Conservation (phyloP, 2,329 filamentous ascomycete genomes). For the Penicillium frequentans region DNA sequence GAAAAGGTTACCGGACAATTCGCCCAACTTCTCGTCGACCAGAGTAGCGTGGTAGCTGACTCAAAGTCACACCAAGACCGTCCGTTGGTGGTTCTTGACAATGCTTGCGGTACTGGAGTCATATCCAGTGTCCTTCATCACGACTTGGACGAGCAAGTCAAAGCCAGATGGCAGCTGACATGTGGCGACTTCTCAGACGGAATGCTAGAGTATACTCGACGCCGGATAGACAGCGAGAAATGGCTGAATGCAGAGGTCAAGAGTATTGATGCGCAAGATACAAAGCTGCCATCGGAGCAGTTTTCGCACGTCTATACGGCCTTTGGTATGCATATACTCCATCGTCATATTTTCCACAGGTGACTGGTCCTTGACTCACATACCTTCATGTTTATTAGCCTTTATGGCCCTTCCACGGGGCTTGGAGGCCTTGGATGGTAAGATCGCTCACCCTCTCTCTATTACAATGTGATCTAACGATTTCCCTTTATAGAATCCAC, state of each 20-base stretch:
- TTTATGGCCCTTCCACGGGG: conserved; percentile 50
- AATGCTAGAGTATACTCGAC: conserved; percentile 45
- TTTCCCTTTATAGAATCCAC: conserved; percentile 25
- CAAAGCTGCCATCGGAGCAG: conserved; percentile 36
- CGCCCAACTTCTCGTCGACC: conserved; percentile 29
- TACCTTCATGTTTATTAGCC: conserved; percentile 10
- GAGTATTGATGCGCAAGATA: conserved; percentile 51
- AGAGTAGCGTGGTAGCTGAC: conserved; percentile 24
- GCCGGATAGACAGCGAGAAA: conserved; percentile 40
- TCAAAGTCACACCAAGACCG: conserved; percentile 14
- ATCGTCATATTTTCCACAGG: neutral
- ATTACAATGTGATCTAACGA: neutral
- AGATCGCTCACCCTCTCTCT: neutral
- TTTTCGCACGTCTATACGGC: conserved; percentile 50
- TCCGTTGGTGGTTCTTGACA: conserved; percentile 48
- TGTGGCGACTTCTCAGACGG: conserved; percentile 50
- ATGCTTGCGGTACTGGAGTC: conserved; percentile 55
- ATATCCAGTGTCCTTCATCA: conserved; percentile 49
- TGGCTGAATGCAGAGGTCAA: conserved; percentile 51
- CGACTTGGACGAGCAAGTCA: conserved; percentile 38
- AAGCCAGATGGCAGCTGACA: conserved; percentile 49
- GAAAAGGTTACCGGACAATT: conserved; percentile 34
- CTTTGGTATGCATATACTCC: conserved; percentile 37
- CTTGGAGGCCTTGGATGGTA: conserved; percentile 39
- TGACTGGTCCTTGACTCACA: neutral